These are phyloP conservation scores for Limtongozyma cylindracea DNA, from an alignment of 805 yeast species.

Conservation along the genomic window DNA sequence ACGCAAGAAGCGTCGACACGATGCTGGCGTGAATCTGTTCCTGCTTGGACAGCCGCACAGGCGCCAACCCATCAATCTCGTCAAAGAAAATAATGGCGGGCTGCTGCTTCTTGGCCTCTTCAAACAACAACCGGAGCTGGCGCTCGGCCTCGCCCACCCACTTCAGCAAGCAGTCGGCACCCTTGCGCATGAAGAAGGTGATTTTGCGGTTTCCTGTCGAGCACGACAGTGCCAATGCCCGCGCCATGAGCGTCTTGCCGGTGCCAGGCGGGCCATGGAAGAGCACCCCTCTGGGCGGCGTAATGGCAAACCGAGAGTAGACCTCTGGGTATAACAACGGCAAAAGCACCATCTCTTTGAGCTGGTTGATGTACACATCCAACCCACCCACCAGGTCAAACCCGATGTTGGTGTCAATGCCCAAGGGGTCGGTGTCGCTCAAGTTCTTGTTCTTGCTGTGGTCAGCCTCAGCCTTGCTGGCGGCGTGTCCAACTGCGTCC, in stretches of 20 bases:
- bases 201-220: slow-evolving; percentile 67
- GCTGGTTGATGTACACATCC: slow-evolving; percentile 69
- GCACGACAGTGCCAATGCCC: slow-evolving; percentile 91
- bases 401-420: slow-evolving; percentile 68
- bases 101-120: slow-evolving; percentile 89
- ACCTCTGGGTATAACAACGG: slow-evolving; percentile 88
- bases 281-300: slow-evolving; percentile 92
- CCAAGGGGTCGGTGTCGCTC: slow-evolving; percentile 86
- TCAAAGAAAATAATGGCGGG: slow-evolving; percentile 93
- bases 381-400: slow-evolving; percentile 79
- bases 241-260: slow-evolving; percentile 93
- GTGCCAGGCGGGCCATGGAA: slow-evolving; percentile 99
- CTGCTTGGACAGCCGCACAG: slow-evolving; percentile 90
- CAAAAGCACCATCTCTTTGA: slow-evolving; percentile 90
- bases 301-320: slow-evolving; percentile 67
- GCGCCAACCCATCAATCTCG: slow-evolving; percentile 96
- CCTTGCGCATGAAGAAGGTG: slow-evolving; percentile 94
- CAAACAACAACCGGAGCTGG: slow-evolving; percentile 71
- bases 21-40: slow-evolving; percentile 97
- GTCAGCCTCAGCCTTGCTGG: slow-evolving; percentile 8
- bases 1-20: slow-evolving; percentile 79
- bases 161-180: slow-evolving; percentile 89
- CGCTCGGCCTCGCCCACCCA: slow-evolving; percentile 99
- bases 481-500: slow-evolving; percentile 12
- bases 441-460: slow-evolving; percentile 19